Evolutionary conservation across 306 rosid genomes (phyloP).

Genomic region (Prunus campanulata): DNA sequence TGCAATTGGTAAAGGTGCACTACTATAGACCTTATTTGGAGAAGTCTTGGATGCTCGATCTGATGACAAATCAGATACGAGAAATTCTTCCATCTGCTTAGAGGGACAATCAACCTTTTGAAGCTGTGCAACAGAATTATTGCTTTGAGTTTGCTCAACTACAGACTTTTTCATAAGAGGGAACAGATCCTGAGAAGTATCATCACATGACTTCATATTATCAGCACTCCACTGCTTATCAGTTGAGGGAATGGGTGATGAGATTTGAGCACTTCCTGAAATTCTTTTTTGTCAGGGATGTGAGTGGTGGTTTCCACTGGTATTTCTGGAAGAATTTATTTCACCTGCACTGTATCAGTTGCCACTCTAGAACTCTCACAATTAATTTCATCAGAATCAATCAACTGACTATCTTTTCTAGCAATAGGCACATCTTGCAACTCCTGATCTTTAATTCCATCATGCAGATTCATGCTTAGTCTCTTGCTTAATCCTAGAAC

Average conservation of each 20-base stretch:
- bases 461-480: slow-evolving; percentile 30
- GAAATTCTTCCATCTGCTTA: slow-evolving; percentile 36
- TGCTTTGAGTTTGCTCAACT: slow-evolving; percentile 34
- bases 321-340: slow-evolving; percentile 20
- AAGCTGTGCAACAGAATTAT: slow-evolving; percentile 33
- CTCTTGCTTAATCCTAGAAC: slow-evolving; percentile 36
- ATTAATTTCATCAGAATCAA: slow-evolving; percentile 28
- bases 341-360: slow-evolving; percentile 32
- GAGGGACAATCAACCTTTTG: slow-evolving; percentile 34
- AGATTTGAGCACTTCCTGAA: slow-evolving; percentile 28
- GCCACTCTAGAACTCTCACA: slow-evolving; percentile 38
- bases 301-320: slow-evolving; percentile 26
- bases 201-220: slow-evolving; percentile 32
- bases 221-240: slow-evolving; percentile 21
- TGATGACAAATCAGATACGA: slow-evolving; percentile 30
- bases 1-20: slow-evolving; percentile 29
- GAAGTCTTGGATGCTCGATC: slow-evolving; percentile 37
- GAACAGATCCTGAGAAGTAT: slow-evolving; percentile 31
- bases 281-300: slow-evolving; percentile 30
- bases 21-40: slow-evolving; percentile 38
- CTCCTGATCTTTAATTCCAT: slow-evolving; percentile 43
- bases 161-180: slow-evolving; percentile 28
- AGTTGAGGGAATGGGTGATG: slow-evolving; percentile 35
- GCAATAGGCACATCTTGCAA: slow-evolving; percentile 24
- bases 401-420: slow-evolving; percentile 29